A percentile compares a stretch with the other conserved stretches of the same genome.
phyloP scores from a whole-genome alignment of 1,284 basidiomycete species.

The Athelia sp. region DNA sequence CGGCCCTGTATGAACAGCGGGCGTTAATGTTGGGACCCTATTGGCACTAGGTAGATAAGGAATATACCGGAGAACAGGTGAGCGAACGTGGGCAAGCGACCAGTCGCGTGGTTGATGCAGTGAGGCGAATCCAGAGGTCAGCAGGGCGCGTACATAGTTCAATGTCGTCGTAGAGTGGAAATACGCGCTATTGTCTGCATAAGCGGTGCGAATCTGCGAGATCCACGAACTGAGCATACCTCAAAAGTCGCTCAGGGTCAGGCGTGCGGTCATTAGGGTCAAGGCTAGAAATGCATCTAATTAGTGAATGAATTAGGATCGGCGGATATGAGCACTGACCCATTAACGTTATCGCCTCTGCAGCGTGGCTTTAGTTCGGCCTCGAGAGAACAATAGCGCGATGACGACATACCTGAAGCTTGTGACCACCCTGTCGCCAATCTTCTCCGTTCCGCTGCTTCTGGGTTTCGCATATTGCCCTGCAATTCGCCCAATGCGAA shows the following conservation, averaged over 20 bases:
- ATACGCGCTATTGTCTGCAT: slow-evolving; percentile 64
- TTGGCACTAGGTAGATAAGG: slow-evolving; percentile 6
- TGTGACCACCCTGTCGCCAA: slow-evolving; percentile 63
- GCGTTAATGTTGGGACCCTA: too few relatives aligned
- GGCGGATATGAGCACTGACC: slow-evolving; percentile 41
- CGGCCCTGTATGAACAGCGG: slow-evolving; percentile 52
- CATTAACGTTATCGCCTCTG: slow-evolving; percentile 96
- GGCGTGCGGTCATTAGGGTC: slow-evolving; percentile 76
- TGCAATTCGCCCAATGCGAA: slow-evolving; percentile 88
- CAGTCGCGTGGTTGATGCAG: slow-evolving; percentile 89
- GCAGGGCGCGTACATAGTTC: slow-evolving; percentile 86
- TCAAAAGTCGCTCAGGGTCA: slow-evolving; percentile 83
- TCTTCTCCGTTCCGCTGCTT: slow-evolving; percentile 80
- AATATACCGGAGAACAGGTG: slow-evolving; percentile 60
- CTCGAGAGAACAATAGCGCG: background rate
- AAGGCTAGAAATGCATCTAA: slow-evolving; percentile 35
- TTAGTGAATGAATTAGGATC: background rate
- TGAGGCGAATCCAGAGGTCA: slow-evolving; percentile 89
- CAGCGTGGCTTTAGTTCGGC: slow-evolving; percentile 5
- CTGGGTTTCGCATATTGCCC: slow-evolving; percentile 97
- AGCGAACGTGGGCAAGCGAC: slow-evolving; percentile 91
- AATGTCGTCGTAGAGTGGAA: slow-evolving; percentile 94
- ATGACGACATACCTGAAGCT: slow-evolving; percentile 66
- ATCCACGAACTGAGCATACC: slow-evolving; percentile 32
- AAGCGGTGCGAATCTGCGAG: background rate